Evolutionary conservation across 768 basidiomycete genomes (phyloP).

Genomic region (Dioszegia hungarica): DNA sequence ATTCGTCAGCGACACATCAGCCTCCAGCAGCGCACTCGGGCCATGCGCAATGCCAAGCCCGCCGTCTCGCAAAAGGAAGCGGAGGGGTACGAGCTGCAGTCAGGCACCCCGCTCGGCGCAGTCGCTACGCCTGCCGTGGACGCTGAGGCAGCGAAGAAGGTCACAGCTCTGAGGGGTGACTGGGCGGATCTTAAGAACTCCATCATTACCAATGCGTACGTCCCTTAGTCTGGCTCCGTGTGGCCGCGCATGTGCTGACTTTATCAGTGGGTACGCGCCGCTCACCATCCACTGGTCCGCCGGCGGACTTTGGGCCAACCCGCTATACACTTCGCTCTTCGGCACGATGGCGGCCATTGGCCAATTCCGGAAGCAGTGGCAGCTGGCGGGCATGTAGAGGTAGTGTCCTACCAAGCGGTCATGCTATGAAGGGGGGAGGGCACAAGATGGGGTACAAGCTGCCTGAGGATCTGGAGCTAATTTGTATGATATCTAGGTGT

Average conservation of each 20-base stretch:
- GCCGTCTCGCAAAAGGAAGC: constrained; percentile 21
- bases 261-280: constrained; percentile 42
- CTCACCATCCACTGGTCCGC: constrained; percentile 47
- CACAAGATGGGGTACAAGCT: not conserved
- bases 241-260: not conserved
- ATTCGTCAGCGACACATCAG: constrained; percentile 18
- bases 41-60: constrained; percentile 20
- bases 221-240: not conserved
- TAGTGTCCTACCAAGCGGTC: not conserved
- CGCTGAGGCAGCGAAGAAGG: not conserved
- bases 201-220: constrained; percentile 29
- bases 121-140: not conserved
- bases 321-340: constrained; percentile 26
- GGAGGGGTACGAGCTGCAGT: constrained; percentile 37
- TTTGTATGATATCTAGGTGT: too few relatives aligned
- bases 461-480: too few relatives aligned
- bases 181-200: constrained; percentile 31
- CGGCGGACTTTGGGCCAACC: constrained; percentile 34
- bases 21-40: constrained; percentile 19
- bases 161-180: constrained; percentile 13
- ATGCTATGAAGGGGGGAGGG: not conserved
- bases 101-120: not conserved
- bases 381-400: constrained; percentile 8
- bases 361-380: constrained; percentile 26
- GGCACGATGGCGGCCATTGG: constrained; percentile 32